These are phyloP conservation scores for Balakata baccata DNA, from an alignment of 345 rosid genomes.

Conservation along the genomic window DNA sequence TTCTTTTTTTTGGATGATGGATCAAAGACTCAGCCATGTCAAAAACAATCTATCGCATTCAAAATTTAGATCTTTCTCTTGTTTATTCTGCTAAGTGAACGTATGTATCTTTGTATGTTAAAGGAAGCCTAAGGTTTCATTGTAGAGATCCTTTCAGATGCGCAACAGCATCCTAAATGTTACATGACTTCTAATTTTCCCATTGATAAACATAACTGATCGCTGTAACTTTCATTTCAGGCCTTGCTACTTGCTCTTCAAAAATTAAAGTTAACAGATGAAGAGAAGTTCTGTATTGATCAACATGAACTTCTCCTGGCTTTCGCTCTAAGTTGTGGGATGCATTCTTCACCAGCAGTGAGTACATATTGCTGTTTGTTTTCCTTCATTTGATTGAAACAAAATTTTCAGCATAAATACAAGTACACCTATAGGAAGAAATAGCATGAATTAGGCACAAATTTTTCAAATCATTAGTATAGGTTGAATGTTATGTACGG, in stretches of 20 bases:
- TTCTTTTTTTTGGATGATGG: conserved; percentile 5
- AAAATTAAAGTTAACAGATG: conserved; percentile 48
- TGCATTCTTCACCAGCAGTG: conserved; percentile 72
- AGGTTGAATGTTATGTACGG: not conserved
- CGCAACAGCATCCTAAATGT: not conserved
- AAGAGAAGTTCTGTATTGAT: conserved; percentile 46
- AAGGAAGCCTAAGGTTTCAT: not conserved
- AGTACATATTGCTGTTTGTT: conserved; percentile 20
- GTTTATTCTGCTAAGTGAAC: not conserved
- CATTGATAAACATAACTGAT: conserved; percentile 14
- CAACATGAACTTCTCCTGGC: conserved; percentile 55
- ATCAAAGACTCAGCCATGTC: not conserved
- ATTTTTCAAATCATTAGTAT: not conserved
- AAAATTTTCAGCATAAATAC: conserved; percentile 11
- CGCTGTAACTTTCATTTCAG: conserved; percentile 24
- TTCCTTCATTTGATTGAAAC: not conserved
- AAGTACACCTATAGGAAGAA: not conserved
- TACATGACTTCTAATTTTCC: conserved; percentile 1
- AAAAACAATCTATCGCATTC: not conserved
- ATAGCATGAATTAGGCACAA: not conserved
- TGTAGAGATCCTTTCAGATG: not conserved
- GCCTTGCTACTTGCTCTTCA: conserved; percentile 54
- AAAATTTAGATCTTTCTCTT: not conserved
- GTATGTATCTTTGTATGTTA: not conserved
- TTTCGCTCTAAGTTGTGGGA: conserved; percentile 58